Evolutionary conservation across 2,329 filamentous ascomycete genomes (phyloP), one percentile per base, ranked within the genome.

Genomic region (Penicillium sp.): DNA sequence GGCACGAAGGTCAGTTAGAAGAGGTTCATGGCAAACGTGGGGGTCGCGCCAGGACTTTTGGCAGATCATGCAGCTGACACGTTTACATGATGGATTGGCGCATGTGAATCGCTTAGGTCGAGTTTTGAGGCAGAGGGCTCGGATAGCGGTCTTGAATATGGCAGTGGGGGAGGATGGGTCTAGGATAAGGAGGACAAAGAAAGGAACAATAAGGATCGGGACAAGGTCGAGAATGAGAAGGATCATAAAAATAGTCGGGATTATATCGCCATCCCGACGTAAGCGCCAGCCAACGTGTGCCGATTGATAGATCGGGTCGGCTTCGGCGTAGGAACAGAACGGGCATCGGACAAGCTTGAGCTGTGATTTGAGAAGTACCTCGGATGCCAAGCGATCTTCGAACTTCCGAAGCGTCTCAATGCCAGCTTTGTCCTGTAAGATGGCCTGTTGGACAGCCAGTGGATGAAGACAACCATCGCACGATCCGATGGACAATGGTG

Each of bases 291-390:
- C 74, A 23, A 81, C 79, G 47, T 73, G 72, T 42, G 73, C 73
- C 10, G 59, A 85, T 21, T 86, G 76, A 67, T 89, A 89, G 16
- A 88, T 76, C 51, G 89, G 86, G 70, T 96, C 90, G 24, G 91
- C 80, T 76, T 97, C 94, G 29, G 90, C 90, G 67, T 97, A 99
- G 60, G 81, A 81, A 77, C 93, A 99, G 68, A 95, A 96, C 0
- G 92, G 91, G 65, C 94, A 97, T 36, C 86, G 85, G 44, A 94
- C 80, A 1, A 97, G 81, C 3, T 88, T 86, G 6, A 96, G 74
- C 21, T 84, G 81, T 23, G 87, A 89, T 51, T 87, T 85, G 24
- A 88, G 73, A 1, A 99, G 80, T 18, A 80, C 84, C 62, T 95
- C 89, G 52, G 88, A 86, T 3, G 88, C 86, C 23, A 95, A 79